Conservation (phyloP, 768 basidiomycete genomes). For the Amanita thiersii region DNA sequence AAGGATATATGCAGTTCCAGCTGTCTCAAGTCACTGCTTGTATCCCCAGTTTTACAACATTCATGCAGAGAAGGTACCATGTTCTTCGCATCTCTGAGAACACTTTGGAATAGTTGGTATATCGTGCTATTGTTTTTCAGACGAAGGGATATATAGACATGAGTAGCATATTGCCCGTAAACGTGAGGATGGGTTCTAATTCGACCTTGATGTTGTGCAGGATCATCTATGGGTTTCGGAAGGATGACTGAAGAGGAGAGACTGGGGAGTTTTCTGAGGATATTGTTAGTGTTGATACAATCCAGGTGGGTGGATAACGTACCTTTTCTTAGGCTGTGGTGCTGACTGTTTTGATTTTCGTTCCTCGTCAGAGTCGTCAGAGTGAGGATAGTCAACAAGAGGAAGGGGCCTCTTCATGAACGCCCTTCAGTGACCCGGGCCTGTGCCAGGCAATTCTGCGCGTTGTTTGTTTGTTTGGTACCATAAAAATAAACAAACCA, state of each 20-base stretch:
- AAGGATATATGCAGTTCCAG: constrained; percentile 77
- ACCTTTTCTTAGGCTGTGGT: constrained; percentile 35
- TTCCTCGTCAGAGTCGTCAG: constrained; percentile 39
- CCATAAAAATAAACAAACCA: neutral
- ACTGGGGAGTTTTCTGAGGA: constrained; percentile 51
- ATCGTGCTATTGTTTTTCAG: constrained; percentile 36
- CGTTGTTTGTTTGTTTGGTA: neutral
- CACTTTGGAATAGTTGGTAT: constrained; percentile 35
- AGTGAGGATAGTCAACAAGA: constrained; percentile 44
- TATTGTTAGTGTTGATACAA: too few relatives aligned
- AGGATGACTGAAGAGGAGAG: constrained; percentile 42
- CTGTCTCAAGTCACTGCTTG: constrained; percentile 12
- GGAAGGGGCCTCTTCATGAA: constrained; percentile 1
- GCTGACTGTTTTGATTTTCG: constrained; percentile 1
- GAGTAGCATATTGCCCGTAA: constrained; percentile 77
- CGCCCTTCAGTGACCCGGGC: neutral
- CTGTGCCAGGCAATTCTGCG: too few relatives aligned
- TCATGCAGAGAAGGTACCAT: constrained; percentile 40
- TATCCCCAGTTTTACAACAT: constrained; percentile 21
- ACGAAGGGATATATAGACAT: constrained; percentile 66
- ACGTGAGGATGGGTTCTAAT: constrained; percentile 68
- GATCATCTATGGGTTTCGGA: constrained; percentile 57
- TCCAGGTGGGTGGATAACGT: constrained; percentile 6
- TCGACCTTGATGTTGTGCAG: constrained; percentile 79
- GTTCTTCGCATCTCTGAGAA: constrained; percentile 33